Base-by-base conservation (phyloP, 805 yeast species). In the Kluyveromyces starmeri region DNA sequence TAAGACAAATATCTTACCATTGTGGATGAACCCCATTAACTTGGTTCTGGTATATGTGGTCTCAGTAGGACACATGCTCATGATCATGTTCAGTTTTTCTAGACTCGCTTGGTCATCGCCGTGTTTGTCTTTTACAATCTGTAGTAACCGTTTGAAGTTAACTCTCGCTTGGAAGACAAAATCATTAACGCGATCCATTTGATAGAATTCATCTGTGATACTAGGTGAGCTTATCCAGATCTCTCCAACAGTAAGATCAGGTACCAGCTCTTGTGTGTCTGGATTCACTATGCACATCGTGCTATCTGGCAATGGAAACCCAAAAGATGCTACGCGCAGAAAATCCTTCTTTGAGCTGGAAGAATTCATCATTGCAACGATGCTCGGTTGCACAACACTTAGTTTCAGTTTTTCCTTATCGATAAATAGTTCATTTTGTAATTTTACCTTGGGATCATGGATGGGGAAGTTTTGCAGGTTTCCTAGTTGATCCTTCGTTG, bases 201-300 rank as follows among this genome's bases (percentile, higher is more conserved):
- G 61, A 35, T 48, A 58, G 35, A 58, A 58, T 36, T 51, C 62
- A 34, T 56, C 96, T 2, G 94, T 78, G 5, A 92, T 60, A 40
- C 94, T 82, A 2, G 89, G 89, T 27, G 94, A 80, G 48, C 88
- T 96, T n/a, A 92, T 83, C 97, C 97, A 92, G 21, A 92, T 78
- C 56, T 92, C 99, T 18, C 98, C 98, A 11, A 92, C 83, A 42
- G 81, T 84, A 49, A 83, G 73, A 31, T 71, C 78, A 2, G 77
- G 75, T 4, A 84, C 82, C 12, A 92, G 61, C 2, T 78, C 64
- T 23, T 78, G 71, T 39, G 89, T 84, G 40, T 92, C 97, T 0
- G 97, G 97, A 52, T 94, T 86, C 0, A 92, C 97, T 19, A 92
- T 74, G 0, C 96, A 96, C 20, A 89, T 55, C 0, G 94, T 83